phyloP scores from a whole-genome alignment of 495 filamentous ascomycete genomes.

The Sphaerosporella brunnea region DNA sequence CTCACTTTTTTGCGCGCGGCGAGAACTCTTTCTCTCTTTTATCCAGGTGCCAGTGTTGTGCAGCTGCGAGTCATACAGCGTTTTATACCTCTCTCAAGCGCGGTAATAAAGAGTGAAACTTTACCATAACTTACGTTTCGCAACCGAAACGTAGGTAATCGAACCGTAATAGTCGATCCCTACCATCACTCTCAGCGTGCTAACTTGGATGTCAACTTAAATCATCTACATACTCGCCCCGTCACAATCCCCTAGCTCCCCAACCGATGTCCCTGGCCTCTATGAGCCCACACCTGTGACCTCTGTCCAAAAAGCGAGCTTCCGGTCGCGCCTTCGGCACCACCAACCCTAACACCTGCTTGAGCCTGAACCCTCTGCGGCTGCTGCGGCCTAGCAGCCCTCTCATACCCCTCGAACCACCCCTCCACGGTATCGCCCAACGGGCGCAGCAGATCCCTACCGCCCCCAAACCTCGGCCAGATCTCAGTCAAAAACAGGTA shows the following conservation, averaged over 20 bases:
- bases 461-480: constrained; percentile 20
- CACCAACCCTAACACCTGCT: constrained; percentile 8
- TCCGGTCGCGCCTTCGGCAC: constrained; percentile 1
- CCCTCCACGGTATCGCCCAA: constrained; percentile 17
- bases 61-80: no score
- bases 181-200: no score
- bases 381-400: constrained; percentile 6
- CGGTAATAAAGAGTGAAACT: no score
- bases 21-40: no score
- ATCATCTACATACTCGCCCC: no score
- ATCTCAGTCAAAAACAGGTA: constrained; percentile 25
- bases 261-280: constrained; percentile 20
- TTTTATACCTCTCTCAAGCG: no score
- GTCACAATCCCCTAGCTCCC: constrained; percentile 18
- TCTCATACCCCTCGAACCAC: constrained; percentile 8
- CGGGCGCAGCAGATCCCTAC: constrained; percentile 17
- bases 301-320: constrained; percentile 15
- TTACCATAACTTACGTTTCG: no score
- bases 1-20: no score
- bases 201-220: no score
- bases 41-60: no score
- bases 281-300: constrained; percentile 18
- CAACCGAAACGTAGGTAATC: no score
- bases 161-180: no score
- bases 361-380: constrained; percentile 13